phyloP scores from a whole-genome alignment of 331 rosid species.

The Cydonia oblonga region DNA sequence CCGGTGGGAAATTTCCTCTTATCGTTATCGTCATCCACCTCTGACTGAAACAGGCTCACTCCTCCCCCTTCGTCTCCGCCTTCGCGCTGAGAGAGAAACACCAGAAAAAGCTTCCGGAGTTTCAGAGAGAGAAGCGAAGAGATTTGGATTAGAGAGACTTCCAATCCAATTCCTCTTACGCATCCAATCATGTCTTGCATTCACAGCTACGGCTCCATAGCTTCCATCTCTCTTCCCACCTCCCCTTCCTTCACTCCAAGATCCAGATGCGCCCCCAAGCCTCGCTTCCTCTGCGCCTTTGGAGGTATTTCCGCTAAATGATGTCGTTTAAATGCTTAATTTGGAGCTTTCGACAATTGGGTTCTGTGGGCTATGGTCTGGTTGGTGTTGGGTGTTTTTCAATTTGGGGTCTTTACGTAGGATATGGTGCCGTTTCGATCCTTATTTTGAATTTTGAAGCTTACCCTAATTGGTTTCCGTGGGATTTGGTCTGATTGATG shows the following conservation, averaged over 20 bases:
- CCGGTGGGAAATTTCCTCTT: constrained; percentile 11
- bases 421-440: not conserved
- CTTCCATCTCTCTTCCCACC: constrained; percentile 33
- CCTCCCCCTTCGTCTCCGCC: not conserved
- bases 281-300: constrained; percentile 45
- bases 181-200: constrained; percentile 40
- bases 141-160: not conserved
- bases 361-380: not conserved
- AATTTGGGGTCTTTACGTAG: not conserved
- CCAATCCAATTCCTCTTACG: not conserved
- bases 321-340: not conserved
- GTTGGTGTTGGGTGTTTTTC: not conserved
- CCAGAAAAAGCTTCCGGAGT: too few relatives aligned
- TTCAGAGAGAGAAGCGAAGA: not conserved
- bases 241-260: constrained; percentile 17
- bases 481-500: not conserved
- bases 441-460: not conserved
- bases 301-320: constrained; percentile 32
- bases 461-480: not conserved
- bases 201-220: constrained; percentile 26
- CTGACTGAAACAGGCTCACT: not conserved
- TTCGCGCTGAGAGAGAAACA: not conserved
- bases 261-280: constrained; percentile 23
- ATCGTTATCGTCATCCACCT: constrained; percentile 17
- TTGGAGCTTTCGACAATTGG: not conserved